phyloP scores from a whole-genome alignment of 2,329 filamentous ascomycete genomes.

The Xylariales sp. region DNA sequence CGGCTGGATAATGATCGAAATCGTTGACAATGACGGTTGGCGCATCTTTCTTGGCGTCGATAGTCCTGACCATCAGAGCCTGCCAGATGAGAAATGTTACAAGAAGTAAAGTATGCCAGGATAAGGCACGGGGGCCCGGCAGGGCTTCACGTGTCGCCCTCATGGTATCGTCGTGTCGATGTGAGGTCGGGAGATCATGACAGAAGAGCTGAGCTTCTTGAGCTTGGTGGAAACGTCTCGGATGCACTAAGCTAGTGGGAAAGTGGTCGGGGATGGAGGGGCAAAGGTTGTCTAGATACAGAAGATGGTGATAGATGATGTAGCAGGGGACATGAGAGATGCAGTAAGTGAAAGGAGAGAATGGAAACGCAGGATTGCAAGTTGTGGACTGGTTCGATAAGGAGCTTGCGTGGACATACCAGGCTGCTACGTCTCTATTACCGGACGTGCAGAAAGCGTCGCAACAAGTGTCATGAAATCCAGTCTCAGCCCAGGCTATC shows the following conservation, averaged over 20 bases:
- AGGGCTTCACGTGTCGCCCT: conserved; percentile 44
- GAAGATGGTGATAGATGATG: not conserved
- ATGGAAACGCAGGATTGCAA: not conserved
- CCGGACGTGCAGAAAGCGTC: not conserved
- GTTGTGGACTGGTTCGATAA: not conserved
- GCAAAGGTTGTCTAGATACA: not conserved
- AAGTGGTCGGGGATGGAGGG: conserved; percentile 22
- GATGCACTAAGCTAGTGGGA: conserved; percentile 39
- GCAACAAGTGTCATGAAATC: conserved; percentile 7
- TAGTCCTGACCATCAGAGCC: conserved; percentile 30
- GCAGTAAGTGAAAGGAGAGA: not conserved
- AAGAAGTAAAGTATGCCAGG: conserved; percentile 10
- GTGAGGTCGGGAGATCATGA: conserved; percentile 37
- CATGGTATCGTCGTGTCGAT: conserved; percentile 42
- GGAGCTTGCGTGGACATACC: not conserved
- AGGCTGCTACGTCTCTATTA: not conserved
- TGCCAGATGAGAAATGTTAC: conserved; percentile 6
- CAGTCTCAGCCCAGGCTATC: conserved; percentile 7
- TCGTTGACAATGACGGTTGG: conserved; percentile 62
- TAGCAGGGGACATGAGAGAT: not conserved
- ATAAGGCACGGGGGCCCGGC: conserved; percentile 27
- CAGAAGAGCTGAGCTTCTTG: conserved; percentile 20
- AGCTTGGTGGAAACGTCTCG: conserved; percentile 4
- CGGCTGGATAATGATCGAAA: conserved; percentile 63
- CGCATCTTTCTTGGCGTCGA: conserved; percentile 56